A percentile compares a stretch with the other conserved stretches of the same genome.
Conservation (phyloP, 495 filamentous ascomycete genomes). For the Sporormia fimetaria region DNA sequence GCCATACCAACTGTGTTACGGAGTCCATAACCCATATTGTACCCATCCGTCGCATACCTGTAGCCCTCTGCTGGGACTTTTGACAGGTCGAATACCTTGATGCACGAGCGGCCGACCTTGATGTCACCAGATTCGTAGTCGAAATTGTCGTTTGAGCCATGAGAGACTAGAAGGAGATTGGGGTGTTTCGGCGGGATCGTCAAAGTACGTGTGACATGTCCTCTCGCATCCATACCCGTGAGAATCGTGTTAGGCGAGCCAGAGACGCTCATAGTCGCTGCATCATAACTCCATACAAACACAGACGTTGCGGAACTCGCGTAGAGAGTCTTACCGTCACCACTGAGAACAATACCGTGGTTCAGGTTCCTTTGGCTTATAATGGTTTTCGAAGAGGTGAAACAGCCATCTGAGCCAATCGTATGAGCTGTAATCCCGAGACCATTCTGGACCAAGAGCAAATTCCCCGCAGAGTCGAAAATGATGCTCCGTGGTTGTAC, state of each 20-base stretch:
- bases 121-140: constrained; percentile 18
- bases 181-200: constrained; percentile 15
- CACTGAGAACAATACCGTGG: constrained; percentile 19
- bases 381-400: constrained; percentile 12
- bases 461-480: constrained; percentile 17
- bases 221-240: constrained; percentile 14
- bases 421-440: constrained; percentile 17
- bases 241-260: constrained; percentile 2
- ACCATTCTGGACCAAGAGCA: constrained; percentile 18
- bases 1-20: constrained; percentile 22
- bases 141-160: constrained; percentile 23
- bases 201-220: constrained; percentile 19
- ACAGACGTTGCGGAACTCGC: constrained; percentile 18
- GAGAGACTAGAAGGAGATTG: constrained; percentile 20
- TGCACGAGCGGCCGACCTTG: constrained; percentile 8
- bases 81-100: constrained; percentile 22
- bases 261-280: constrained; percentile 6
- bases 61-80: constrained; percentile 13
- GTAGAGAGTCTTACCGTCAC: constrained; percentile 23
- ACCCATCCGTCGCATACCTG: constrained; percentile 12
- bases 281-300: constrained; percentile 12
- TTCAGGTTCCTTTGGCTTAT: constrained; percentile 15
- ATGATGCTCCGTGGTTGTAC: constrained; percentile 11
- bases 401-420: constrained; percentile 15
- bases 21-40: constrained; percentile 20